Conservation (phyloP, 2,329 filamentous ascomycete genomes). For the Helotiales sp. region DNA sequence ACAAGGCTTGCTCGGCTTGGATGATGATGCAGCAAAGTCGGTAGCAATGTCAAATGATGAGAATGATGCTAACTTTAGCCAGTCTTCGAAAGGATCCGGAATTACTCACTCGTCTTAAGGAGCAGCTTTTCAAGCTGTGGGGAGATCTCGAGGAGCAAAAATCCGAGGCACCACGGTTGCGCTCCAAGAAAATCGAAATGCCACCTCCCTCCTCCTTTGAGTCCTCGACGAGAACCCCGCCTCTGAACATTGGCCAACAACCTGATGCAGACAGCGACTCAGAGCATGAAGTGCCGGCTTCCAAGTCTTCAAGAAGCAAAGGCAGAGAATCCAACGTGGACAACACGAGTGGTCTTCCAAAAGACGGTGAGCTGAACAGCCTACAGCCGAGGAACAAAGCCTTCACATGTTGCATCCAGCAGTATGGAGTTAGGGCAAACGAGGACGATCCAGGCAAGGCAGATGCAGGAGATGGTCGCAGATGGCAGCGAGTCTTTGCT, state of each 20-base stretch:
- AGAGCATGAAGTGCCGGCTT: conserved; percentile 23
- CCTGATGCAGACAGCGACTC: conserved; percentile 38
- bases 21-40: conserved; percentile 56
- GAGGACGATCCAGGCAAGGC: conserved; percentile 49
- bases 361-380: conserved; percentile 25
- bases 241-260: conserved; percentile 30
- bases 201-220: conserved; percentile 23
- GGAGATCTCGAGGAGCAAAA: conserved; percentile 81
- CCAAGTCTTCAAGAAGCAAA: conserved; percentile 18
- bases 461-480: conserved; percentile 50
- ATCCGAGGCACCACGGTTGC: conserved; percentile 41
- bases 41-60: conserved; percentile 36
- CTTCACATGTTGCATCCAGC: conserved; percentile 72
- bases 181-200: not conserved
- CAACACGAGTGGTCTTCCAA: conserved; percentile 22
- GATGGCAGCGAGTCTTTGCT: conserved; percentile 68
- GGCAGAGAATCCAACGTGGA: not conserved
- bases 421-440: conserved; percentile 65
- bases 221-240: conserved; percentile 9
- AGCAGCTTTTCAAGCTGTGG: conserved; percentile 81
- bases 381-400: conserved; percentile 55
- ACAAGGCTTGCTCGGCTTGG: conserved; percentile 59
- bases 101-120: conserved; percentile 60
- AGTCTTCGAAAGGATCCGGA: conserved; percentile 61
- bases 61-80: conserved; percentile 22